Conservation (phyloP, 2,329 filamentous ascomycete species). For the Fonsecaea erecta region DNA sequence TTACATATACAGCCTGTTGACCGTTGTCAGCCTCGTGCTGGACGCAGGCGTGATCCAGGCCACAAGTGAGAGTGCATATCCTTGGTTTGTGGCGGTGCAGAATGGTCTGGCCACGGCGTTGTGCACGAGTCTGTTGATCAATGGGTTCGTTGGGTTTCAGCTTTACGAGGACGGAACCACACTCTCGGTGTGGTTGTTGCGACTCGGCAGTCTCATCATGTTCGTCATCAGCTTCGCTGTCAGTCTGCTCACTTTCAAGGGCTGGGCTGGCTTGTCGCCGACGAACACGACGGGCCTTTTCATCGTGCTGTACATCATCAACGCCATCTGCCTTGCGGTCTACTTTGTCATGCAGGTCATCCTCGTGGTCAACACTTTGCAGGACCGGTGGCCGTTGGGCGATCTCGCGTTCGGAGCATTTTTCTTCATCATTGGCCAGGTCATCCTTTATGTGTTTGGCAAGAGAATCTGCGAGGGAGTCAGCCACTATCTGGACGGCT, state of each 20-base stretch:
- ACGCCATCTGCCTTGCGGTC: conserved; percentile 81
- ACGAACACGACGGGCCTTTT: conserved; percentile 88
- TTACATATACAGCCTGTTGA: conserved; percentile 92
- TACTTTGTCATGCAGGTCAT: conserved; percentile 88
- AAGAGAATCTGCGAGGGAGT: conserved; percentile 79
- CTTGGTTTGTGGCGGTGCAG: conserved; percentile 90
- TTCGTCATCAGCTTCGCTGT: conserved; percentile 87
- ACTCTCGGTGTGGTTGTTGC: conserved; percentile 89
- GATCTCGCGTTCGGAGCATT: conserved; percentile 89
- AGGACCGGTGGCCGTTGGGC: conserved; percentile 93
- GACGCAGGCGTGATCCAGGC: conserved; percentile 92
- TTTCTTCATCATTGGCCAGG: conserved; percentile 90
- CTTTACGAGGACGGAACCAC: conserved; percentile 96
- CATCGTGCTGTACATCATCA: conserved; percentile 87
- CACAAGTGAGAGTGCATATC: conserved; percentile 71
- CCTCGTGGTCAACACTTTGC: conserved; percentile 83
- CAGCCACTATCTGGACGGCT: conserved; percentile 89
- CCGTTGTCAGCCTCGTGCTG: conserved; percentile 83
- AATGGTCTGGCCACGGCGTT: conserved; percentile 83
- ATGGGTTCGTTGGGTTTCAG: conserved; percentile 98
- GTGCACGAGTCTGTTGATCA: conserved; percentile 88
- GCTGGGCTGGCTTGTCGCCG: conserved; percentile 82
- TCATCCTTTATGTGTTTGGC: conserved; percentile 89
- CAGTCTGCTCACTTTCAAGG: conserved; percentile 88
- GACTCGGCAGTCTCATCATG: conserved; percentile 75